Percentiles rank a stretch among this genome's conserved stretches.
Conservation (phyloP, 2,329 filamentous ascomycete species). For the Diaporthe nobilis region DNA sequence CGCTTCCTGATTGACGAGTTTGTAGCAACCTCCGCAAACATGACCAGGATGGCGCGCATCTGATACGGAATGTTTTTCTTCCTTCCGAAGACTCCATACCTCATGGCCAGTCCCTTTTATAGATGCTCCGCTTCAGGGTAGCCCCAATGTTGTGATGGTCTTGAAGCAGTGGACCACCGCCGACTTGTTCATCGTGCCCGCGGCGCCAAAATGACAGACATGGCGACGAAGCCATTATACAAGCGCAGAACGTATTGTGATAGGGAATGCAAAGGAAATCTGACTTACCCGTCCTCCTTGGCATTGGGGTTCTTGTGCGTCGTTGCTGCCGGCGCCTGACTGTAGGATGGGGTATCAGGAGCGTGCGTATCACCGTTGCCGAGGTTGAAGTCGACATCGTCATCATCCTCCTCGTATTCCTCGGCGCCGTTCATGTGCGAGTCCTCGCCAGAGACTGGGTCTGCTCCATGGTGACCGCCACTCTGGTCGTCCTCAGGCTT, state of each 20-base stretch:
- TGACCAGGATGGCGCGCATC: conserved; percentile 16
- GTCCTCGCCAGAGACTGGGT: conserved; percentile 49
- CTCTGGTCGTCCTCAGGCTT: conserved; percentile 45
- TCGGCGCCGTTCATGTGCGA: conserved; percentile 54
- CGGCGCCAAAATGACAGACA: not conserved
- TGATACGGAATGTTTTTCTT: not conserved
- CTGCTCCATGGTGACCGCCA: conserved; percentile 42
- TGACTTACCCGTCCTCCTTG: conserved; percentile 93
- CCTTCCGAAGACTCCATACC: not conserved
- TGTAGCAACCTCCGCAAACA: conserved; percentile 34
- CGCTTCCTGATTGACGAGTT: conserved; percentile 7
- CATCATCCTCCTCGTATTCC: conserved; percentile 63
- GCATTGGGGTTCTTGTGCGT: conserved; percentile 72
- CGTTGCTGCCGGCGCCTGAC: conserved; percentile 48
- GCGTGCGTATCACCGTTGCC: conserved; percentile 54
- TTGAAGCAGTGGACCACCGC: conserved; percentile 1
- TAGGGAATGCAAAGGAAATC: conserved; percentile 38
- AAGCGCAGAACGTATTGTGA: conserved; percentile 27
- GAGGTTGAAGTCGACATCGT: conserved; percentile 68
- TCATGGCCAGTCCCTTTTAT: not conserved
- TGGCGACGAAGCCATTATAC: not conserved
- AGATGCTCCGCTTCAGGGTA: not conserved
- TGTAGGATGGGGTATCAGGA: conserved; percentile 48
- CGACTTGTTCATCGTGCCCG: not conserved
- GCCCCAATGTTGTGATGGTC: not conserved